Evolutionary conservation across 2,329 filamentous ascomycete species (phyloP).

Genomic region (Pyrenochaeta sp.): DNA sequence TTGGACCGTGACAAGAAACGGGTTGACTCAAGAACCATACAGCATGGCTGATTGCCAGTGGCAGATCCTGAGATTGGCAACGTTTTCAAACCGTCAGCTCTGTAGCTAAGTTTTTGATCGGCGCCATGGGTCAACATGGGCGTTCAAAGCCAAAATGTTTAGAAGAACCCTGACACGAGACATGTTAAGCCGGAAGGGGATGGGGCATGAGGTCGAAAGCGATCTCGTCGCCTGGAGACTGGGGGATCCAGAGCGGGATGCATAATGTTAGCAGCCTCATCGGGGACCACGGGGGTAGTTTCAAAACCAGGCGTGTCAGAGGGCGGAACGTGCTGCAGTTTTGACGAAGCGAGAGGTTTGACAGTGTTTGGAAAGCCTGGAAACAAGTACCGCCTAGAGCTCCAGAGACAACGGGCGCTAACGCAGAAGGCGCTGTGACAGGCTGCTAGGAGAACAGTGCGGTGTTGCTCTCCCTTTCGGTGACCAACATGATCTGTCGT

Average conservation of each 20-base stretch:
- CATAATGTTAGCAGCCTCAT: slow-evolving; percentile 42
- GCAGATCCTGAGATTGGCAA: slow-evolving; percentile 50
- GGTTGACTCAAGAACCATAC: slow-evolving; percentile 30
- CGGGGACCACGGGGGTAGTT: slow-evolving; percentile 45
- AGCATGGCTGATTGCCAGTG: slow-evolving; percentile 51
- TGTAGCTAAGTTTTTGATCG: slow-evolving; percentile 49
- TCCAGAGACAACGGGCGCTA: slow-evolving; percentile 48
- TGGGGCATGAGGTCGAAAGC: slow-evolving; percentile 32
- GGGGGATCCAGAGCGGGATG: slow-evolving; percentile 31
- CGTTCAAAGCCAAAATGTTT: slow-evolving; percentile 47
- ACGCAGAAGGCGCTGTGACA: slow-evolving; percentile 39
- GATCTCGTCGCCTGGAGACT: slow-evolving; percentile 36
- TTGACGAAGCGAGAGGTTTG: slow-evolving; percentile 50
- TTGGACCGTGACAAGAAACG: slow-evolving; percentile 42
- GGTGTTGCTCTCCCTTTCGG: slow-evolving; percentile 19
- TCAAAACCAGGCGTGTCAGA: slow-evolving; percentile 52
- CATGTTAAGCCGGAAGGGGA: slow-evolving; percentile 47
- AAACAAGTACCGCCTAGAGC: slow-evolving; percentile 48
- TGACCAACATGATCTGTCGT: slow-evolving; percentile 5
- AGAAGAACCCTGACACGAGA: slow-evolving; percentile 50
- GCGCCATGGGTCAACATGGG: slow-evolving; percentile 41
- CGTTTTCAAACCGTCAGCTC: slow-evolving; percentile 53
- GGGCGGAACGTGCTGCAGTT: slow-evolving; percentile 45
- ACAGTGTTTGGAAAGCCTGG: slow-evolving; percentile 45
- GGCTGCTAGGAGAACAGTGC: slow-evolving; percentile 42